Percentiles rank a stretch among this genome's conserved stretches.
Evolutionary conservation across 176 grass and related monocot genomes (phyloP).

Genomic region (Aegilops tauschii): DNA sequence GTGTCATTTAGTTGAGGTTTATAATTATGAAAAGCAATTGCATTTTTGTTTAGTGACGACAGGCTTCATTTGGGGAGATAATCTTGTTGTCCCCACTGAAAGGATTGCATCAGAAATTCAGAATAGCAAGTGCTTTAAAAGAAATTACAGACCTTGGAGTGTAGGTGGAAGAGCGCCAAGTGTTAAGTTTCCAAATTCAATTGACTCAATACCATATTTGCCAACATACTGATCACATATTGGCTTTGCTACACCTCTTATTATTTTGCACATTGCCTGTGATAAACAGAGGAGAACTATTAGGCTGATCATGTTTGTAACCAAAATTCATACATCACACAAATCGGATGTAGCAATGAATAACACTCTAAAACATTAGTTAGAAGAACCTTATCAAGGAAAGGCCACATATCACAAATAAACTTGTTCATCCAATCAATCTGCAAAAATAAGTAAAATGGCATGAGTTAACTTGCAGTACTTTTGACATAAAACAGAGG

Average conservation of each 20-base stretch:
- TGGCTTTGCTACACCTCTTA: conserved; percentile 56
- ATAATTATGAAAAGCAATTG: background rate
- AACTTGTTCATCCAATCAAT: conserved; percentile 94
- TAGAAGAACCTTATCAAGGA: conserved; percentile 80
- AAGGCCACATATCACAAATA: conserved; percentile 80
- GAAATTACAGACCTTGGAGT: conserved; percentile 64
- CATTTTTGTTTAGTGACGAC: background rate
- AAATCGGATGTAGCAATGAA: background rate
- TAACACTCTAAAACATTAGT: conserved; percentile 26
- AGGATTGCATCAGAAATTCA: background rate
- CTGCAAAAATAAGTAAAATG: conserved; percentile 42
- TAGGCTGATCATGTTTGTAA: background rate
- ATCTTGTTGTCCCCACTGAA: background rate
- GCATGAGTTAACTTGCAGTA: background rate
- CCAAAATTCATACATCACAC: background rate
- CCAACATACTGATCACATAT: conserved; percentile 88
- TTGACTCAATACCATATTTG: conserved; percentile 76
- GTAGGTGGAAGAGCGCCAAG: conserved; percentile 79
- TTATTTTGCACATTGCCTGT: conserved; percentile 85
- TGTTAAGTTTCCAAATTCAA: conserved; percentile 71
- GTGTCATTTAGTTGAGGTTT: background rate
- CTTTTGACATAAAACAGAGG: background rate
- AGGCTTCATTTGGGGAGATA: background rate
- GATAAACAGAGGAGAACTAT: background rate
- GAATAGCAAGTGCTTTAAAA: background rate